Evolutionary conservation across 2,329 filamentous ascomycete species (phyloP), one percentile per base, ranked within the genome.

Genomic region (Hymenoscyphus repandus): DNA sequence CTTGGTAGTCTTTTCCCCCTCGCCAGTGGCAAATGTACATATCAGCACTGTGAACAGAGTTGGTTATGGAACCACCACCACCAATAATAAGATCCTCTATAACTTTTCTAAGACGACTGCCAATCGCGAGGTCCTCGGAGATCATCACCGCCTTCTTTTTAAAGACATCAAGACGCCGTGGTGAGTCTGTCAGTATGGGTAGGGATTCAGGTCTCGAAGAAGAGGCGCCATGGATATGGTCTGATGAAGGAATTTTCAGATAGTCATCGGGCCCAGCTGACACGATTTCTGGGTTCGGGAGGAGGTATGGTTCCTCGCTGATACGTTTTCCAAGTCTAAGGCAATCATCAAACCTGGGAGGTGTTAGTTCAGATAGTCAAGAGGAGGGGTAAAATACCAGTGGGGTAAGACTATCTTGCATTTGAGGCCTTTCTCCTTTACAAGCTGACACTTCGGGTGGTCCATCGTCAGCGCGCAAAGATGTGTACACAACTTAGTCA

Each of bases 321-420:
- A 99, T 96, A 52, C 88, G 83, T 68, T 90, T 91, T 45, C 92
- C 91, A 27, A 99, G 80, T 69, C 88, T 93, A 59, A 99, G 80
- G 69, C 93, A 99, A 66, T 96, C 92, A 61, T 97, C 92, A 65
- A 99, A 96, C 90, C 88, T 91, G 55, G 34, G 20, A 10, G 33
- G 27, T n/a, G 50, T 67, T 56, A 70, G 62, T 18, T n/a, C 15
- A 22, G 34, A n/a, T 54, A 39, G 39, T 30, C 2, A 32, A 39
- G 12, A 6, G 17, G 17, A n/a, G 6, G 5, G 7, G 27, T 13
- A 13, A 4, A 40, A 32, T 72, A 90, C 89, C 93, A 97, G 66
- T 97, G 93, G 34, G 93, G 93, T 47, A 99, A 75, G 15, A 99
- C 88, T 52, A 96, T 86, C 69, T 90, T 91, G 68, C 82, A 82